phyloP scores from a whole-genome alignment of 2,329 filamentous ascomycete species.

The Botryosphaeria agaves region DNA sequence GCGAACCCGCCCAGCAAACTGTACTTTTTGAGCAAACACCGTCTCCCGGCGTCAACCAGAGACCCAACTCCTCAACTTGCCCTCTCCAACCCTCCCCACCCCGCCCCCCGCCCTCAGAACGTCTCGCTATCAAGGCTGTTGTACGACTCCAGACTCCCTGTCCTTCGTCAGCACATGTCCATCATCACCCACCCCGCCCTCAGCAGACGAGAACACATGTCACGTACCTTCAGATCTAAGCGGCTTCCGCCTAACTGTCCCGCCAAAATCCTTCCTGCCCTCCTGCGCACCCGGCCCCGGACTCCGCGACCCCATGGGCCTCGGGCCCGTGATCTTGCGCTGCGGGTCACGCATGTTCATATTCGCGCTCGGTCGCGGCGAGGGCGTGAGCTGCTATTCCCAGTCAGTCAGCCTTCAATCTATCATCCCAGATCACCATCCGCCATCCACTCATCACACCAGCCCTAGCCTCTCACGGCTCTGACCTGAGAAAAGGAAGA shows the following conservation, averaged over 20 bases:
- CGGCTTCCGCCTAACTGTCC: slow-evolving; percentile 9
- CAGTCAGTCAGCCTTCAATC: neutral
- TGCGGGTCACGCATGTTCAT: slow-evolving; percentile 14
- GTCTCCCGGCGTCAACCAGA: too few relatives aligned
- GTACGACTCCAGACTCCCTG: neutral
- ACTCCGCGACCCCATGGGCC: slow-evolving; percentile 27
- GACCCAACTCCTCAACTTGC: too few relatives aligned
- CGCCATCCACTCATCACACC: too few relatives aligned
- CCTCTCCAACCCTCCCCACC: too few relatives aligned
- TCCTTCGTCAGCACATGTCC: neutral
- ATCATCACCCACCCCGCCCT: neutral
- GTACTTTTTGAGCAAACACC: too few relatives aligned
- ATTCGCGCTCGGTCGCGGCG: slow-evolving; percentile 1
- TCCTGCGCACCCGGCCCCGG: slow-evolving; percentile 1
- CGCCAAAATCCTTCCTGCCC: slow-evolving; percentile 1
- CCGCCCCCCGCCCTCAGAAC: too few relatives aligned
- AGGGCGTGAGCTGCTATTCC: slow-evolving; percentile 1
- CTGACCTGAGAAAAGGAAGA: too few relatives aligned
- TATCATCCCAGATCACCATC: too few relatives aligned
- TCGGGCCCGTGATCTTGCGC: slow-evolving; percentile 29
- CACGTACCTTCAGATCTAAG: slow-evolving; percentile 1
- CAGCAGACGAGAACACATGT: neutral
- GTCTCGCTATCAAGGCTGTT: slow-evolving; percentile 1
- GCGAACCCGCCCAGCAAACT: too few relatives aligned
- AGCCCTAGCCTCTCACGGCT: too few relatives aligned